Conservation (phyloP, 305 asterid genomes). For the Fraxinus velutina region DNA sequence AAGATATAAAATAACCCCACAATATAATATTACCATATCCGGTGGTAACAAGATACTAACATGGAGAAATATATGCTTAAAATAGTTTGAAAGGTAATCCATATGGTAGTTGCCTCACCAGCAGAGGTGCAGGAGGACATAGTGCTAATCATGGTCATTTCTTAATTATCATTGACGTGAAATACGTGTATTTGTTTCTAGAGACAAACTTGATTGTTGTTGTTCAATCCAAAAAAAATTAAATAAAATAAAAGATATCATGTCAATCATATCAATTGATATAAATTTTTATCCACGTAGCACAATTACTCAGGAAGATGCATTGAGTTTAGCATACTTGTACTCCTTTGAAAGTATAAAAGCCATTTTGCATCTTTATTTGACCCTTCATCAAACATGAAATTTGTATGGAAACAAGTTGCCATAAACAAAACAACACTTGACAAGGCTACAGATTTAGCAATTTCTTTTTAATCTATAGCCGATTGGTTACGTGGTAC, state of each 20-base stretch:
- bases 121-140: neutral
- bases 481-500: neutral
- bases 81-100: neutral
- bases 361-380: neutral
- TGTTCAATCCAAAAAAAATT: neutral
- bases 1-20: neutral
- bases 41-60: neutral
- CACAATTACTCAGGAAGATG: neutral
- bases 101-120: neutral
- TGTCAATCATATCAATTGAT: neutral
- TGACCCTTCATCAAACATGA: neutral
- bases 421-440: neutral
- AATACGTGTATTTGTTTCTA: neutral
- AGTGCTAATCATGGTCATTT: neutral
- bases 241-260: neutral
- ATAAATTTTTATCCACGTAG: neutral
- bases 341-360: neutral
- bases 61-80: neutral
- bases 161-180: neutral
- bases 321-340: neutral
- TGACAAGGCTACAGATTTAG: neutral
- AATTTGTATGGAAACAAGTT: neutral
- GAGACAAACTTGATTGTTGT: neutral
- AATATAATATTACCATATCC: neutral
- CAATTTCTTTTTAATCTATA: neutral